A percentile compares a stretch with the other conserved stretches of the same genome.
Conservation (phyloP, 768 basidiomycete genomes). For the Mycena leptocephala region DNA sequence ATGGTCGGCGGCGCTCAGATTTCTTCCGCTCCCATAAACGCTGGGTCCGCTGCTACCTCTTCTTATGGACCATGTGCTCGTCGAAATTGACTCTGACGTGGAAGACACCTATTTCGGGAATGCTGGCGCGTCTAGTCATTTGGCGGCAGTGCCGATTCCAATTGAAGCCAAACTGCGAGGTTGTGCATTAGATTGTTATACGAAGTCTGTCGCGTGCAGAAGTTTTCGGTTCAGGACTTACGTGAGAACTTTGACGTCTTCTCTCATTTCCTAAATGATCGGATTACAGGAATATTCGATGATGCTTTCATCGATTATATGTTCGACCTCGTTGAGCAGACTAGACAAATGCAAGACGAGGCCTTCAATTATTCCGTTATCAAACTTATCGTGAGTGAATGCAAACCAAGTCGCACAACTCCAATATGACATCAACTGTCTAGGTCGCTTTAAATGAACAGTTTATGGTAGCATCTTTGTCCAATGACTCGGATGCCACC, state of each 20-base stretch:
- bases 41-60: slow-evolving; percentile 89
- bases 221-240: slow-evolving; percentile 83
- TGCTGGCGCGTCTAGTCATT: slow-evolving; percentile 53
- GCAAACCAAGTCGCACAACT: not conserved
- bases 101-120: slow-evolving; percentile 73
- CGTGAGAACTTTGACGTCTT: slow-evolving; percentile 61
- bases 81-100: slow-evolving; percentile 86
- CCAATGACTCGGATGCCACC: slow-evolving; percentile 44
- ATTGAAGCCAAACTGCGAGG: slow-evolving; percentile 89
- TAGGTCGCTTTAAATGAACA: slow-evolving; percentile 97
- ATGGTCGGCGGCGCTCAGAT: slow-evolving; percentile 78
- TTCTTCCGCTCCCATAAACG: slow-evolving; percentile 87
- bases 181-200: slow-evolving; percentile 86
- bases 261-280: slow-evolving; percentile 6
- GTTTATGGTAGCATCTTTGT: slow-evolving; percentile 93
- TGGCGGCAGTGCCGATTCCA: slow-evolving; percentile 58
- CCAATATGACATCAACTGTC: not conserved
- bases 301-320: slow-evolving; percentile 91
- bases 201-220: slow-evolving; percentile 94
- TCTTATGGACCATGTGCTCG: slow-evolving; percentile 87
- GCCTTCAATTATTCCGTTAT: slow-evolving; percentile 96
- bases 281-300: slow-evolving; percentile 77
- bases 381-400: slow-evolving; percentile 84
- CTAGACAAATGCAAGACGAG: slow-evolving; percentile 90
- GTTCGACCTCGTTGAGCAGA: slow-evolving; percentile 95